These are phyloP conservation scores for Chalaropsis ovoidea DNA, from an alignment of 2,329 filamentous ascomycete species.

Conservation along the genomic window DNA sequence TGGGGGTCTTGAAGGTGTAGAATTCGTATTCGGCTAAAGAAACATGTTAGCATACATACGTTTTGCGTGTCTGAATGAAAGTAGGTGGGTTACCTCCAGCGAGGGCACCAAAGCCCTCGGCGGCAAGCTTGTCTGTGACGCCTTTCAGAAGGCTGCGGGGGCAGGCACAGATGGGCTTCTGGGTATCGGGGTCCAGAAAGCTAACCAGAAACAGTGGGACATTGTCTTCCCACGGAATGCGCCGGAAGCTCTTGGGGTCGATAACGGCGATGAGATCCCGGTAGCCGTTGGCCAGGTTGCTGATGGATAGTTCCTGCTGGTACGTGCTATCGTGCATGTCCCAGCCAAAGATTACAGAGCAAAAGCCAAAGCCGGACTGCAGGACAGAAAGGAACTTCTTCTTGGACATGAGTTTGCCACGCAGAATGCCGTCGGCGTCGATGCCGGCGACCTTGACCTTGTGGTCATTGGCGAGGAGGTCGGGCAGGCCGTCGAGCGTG, in stretches of 20 bases:
- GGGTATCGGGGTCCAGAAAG: slow-evolving; percentile 73
- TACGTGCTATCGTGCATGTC: slow-evolving; percentile 95
- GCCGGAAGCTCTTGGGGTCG: slow-evolving; percentile 64
- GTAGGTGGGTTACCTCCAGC: slow-evolving; percentile 61
- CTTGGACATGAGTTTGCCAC: slow-evolving; percentile 85
- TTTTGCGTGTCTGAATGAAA: background rate
- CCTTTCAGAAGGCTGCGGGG: slow-evolving; percentile 65
- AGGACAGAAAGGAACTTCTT: slow-evolving; percentile 81
- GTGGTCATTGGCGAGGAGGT: slow-evolving; percentile 58
- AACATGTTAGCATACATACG: background rate
- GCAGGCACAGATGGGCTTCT: slow-evolving; percentile 61
- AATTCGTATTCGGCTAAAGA: slow-evolving; percentile 84
- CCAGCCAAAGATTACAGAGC: slow-evolving; percentile 90
- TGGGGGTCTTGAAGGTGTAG: slow-evolving; percentile 73
- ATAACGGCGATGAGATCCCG: slow-evolving; percentile 73
- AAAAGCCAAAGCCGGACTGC: slow-evolving; percentile 79
- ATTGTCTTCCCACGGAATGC: slow-evolving; percentile 85
- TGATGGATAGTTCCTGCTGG: slow-evolving; percentile 71
- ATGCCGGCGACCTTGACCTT: slow-evolving; percentile 81
- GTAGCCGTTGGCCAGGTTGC: slow-evolving; percentile 85
- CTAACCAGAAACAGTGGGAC: slow-evolving; percentile 76
- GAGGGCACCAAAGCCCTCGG: slow-evolving; percentile 68
- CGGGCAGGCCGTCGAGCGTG: slow-evolving; percentile 54
- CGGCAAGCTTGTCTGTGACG: slow-evolving; percentile 55
- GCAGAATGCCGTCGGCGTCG: slow-evolving; percentile 77